phyloP scores from a whole-genome alignment of 805 yeast genomes.

The Metschnikowia cerradonensis region DNA sequence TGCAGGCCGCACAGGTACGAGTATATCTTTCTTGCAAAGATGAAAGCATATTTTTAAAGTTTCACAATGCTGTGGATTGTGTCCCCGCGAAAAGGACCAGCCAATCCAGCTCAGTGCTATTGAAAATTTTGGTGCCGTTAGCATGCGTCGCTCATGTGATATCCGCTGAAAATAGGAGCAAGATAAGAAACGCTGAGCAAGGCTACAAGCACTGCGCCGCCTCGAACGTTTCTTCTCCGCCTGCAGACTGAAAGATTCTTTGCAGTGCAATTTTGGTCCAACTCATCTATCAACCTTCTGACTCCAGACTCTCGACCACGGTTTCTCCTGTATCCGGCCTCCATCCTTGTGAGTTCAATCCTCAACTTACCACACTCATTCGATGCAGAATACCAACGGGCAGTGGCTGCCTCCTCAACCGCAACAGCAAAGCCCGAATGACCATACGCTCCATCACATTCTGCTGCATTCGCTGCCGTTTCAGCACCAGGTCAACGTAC shows the following conservation, averaged over 20 bases:
- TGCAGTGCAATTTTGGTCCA: conserved; percentile 1
- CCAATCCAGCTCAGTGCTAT: not conserved
- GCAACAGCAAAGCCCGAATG: not conserved
- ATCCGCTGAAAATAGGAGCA: not conserved
- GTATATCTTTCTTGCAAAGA: not conserved
- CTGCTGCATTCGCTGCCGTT: not conserved
- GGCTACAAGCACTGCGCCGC: not conserved
- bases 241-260: conserved; percentile 1
- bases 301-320: not conserved
- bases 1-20: not conserved
- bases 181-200: not conserved
- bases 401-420: not conserved
- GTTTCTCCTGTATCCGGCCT: not conserved
- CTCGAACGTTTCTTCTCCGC: not conserved
- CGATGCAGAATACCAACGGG: not conserved
- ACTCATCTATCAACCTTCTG: not conserved
- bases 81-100: not conserved
- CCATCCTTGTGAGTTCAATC: not conserved
- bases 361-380: not conserved
- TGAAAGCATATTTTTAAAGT: not conserved
- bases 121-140: not conserved
- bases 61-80: not conserved
- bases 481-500: not conserved
- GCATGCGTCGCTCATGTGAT: not conserved
- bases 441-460: not conserved